phyloP scores from a whole-genome alignment of 208 protist species.

The Trypanosoma scelopori region DNA sequence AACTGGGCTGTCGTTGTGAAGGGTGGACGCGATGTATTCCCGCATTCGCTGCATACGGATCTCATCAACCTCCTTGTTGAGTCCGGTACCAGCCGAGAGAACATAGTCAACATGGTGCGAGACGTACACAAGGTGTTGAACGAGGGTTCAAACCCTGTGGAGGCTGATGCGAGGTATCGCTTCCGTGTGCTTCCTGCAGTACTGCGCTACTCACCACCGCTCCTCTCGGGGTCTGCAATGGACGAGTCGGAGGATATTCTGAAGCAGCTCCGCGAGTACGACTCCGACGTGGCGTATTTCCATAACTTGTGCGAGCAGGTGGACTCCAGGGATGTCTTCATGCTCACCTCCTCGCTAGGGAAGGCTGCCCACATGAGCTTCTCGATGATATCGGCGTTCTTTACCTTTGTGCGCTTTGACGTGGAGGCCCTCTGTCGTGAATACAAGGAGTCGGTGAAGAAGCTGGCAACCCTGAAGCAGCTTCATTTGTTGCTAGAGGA shows the following conservation, averaged over 20 bases:
- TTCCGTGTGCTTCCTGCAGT: constrained; percentile 80
- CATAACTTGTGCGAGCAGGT: constrained; percentile 43
- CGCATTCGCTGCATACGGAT: constrained; percentile 59
- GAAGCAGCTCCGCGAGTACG: constrained; percentile 27
- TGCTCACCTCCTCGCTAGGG: constrained; percentile 25
- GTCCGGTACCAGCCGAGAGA: constrained; percentile 34
- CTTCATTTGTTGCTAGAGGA: constrained; percentile 56
- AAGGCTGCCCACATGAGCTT: constrained; percentile 23
- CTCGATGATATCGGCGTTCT: constrained; percentile 68
- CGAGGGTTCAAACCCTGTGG: constrained; percentile 31
- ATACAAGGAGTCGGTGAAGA: constrained; percentile 67
- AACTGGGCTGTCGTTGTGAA: constrained; percentile 78
- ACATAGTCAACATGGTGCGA: constrained; percentile 51
- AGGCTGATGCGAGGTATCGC: constrained; percentile 52
- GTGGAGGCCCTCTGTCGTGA: constrained; percentile 52
- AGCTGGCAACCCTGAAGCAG: constrained; percentile 45
- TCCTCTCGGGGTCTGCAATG: constrained; percentile 25
- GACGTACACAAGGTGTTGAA: constrained; percentile 40
- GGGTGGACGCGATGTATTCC: constrained; percentile 59
- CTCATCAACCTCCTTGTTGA: constrained; percentile 77
- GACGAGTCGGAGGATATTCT: constrained; percentile 29
- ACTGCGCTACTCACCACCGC: constrained; percentile 65
- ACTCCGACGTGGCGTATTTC: constrained; percentile 66
- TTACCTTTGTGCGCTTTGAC: constrained; percentile 84
- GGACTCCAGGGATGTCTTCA: constrained; percentile 32